Base-by-base conservation (phyloP, 2,329 filamentous ascomycete genomes). In the Cordyceps fumosorosea region DNA sequence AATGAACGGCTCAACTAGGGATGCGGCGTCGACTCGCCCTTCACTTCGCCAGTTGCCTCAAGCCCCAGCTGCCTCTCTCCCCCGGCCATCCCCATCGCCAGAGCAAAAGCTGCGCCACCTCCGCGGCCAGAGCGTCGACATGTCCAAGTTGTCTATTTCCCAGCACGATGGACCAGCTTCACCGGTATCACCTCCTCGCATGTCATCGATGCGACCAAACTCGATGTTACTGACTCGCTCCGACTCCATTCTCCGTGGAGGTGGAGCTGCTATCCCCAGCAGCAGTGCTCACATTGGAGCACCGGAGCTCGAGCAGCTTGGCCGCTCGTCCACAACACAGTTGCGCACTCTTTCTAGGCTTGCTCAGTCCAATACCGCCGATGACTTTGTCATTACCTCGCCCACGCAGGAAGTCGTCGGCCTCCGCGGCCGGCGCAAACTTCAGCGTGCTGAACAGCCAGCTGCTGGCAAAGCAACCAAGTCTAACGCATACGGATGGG, bases 271-370 rank as follows among this genome's bases (percentile, higher is more conserved):
- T 8, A 69, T 72, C 14, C 69, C 75, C 53, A 56, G 76, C 26
- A 71, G 75, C 63, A 77, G 69, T 70, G 76, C 72, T 63, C 75
- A 69, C 67, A 77, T 92, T 18, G 82, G 80, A 8, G 80, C 84
- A 0, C 88, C 90, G 3, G 92, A 97, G 66, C 80, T 98, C 12
- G 85, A 92, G 72, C 88, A 85, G 40, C 81, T 99, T 20, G 89
- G 93, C 63, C 90, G 90, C 68, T 98, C 95, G 0, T 90, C 93
- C 0, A 98, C 95, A 1, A 88, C 89, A 63, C 91, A 99, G 73
- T 82, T 99, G 24, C 88, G 93, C 50, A 93, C 91, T 0, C 80
- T 98, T 44, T 96, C 93, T 7, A 89, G 87, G 68, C 84, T 96
- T 66, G 90, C 91, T 1, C 85, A 93, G 69, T 86, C 86, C 52